Evolutionary conservation across 116 monocot genomes (phyloP).

Genomic region (Thalassia testudinum): DNA sequence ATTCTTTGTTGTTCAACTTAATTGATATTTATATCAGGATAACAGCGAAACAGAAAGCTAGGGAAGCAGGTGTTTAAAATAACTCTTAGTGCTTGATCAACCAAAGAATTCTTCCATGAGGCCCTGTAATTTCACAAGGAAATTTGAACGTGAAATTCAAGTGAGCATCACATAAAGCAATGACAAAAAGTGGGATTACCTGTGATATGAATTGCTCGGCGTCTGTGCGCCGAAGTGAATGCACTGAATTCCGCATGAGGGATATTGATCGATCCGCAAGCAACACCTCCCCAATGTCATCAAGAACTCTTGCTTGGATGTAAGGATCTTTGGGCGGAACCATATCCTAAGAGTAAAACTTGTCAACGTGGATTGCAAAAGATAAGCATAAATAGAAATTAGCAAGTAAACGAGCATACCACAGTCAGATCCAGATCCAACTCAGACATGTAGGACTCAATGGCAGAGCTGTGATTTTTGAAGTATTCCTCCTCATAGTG

Average conservation of each 20-base stretch:
- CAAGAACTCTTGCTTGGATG: constrained; percentile 63
- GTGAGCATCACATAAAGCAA: not conserved
- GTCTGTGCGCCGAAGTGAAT: constrained; percentile 79
- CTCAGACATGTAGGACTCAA: constrained; percentile 73
- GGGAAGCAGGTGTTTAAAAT: no score
- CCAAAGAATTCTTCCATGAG: constrained; percentile 82
- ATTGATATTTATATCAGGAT: no score
- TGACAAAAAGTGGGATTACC: constrained; percentile 18
- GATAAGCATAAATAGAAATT: not conserved
- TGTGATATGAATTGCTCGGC: constrained; percentile 81
- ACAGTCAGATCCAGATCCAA: constrained; percentile 82
- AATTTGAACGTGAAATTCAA: not conserved
- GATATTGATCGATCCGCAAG: constrained; percentile 66
- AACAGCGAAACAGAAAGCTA: no score
- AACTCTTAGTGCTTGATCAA: no score
- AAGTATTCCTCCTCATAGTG: constrained; percentile 77
- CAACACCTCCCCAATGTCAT: constrained; percentile 60
- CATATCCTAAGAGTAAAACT: constrained; percentile 59
- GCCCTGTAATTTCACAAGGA: constrained; percentile 30
- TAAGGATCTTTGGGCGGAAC: constrained; percentile 94
- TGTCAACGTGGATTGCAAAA: not conserved
- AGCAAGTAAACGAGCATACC: constrained; percentile 21
- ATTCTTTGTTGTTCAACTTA: no score
- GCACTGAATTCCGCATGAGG: constrained; percentile 57
- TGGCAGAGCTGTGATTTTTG: constrained; percentile 62